These are phyloP conservation scores for Micractinium sp. DNA, from an alignment of 139 green algal genomes.

Conservation along the genomic window DNA sequence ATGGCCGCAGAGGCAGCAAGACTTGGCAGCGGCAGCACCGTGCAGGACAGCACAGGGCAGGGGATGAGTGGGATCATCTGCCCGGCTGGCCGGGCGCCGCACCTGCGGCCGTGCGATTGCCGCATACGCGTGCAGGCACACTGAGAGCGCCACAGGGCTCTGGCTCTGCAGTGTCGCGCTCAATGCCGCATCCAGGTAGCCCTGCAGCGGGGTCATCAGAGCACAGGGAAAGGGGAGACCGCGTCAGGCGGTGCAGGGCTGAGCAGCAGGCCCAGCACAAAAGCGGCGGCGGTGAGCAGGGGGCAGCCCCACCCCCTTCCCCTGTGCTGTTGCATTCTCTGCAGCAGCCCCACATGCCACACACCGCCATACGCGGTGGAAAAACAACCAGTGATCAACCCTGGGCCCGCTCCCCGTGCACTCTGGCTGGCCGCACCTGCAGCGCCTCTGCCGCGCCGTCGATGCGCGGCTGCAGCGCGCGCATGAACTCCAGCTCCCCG, in stretches of 20 bases:
- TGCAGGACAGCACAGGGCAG: no score
- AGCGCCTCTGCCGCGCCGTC: constrained; percentile 53
- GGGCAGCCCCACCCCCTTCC: no score
- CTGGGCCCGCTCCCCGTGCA: no score
- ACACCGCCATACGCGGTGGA: no score
- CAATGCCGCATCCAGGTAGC: constrained; percentile 60
- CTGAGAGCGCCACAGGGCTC: constrained; percentile 51
- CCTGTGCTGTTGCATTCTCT: not conserved
- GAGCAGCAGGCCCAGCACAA: no score
- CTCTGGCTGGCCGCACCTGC: not conserved
- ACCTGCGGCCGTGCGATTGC: constrained; percentile 62
- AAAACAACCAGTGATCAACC: no score
- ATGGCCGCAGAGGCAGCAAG: not conserved
- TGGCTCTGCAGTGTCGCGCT: constrained; percentile 52
- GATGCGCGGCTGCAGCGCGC: constrained; percentile 73
- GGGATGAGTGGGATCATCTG: no score
- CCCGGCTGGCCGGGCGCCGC: not conserved
- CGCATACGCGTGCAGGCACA: constrained; percentile 85
- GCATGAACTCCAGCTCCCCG: constrained; percentile 83
- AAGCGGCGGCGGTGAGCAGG: no score
- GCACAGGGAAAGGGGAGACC: no score
- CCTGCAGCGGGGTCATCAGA: no score
- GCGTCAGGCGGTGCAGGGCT: no score
- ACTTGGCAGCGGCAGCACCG: not conserved
- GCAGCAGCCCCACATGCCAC: no score